A percentile compares a stretch with the other conserved stretches of the same genome.
These are phyloP conservation scores for Balansia obtecta DNA, from an alignment of 2,329 filamentous ascomycete genomes.

Conservation along the genomic window DNA sequence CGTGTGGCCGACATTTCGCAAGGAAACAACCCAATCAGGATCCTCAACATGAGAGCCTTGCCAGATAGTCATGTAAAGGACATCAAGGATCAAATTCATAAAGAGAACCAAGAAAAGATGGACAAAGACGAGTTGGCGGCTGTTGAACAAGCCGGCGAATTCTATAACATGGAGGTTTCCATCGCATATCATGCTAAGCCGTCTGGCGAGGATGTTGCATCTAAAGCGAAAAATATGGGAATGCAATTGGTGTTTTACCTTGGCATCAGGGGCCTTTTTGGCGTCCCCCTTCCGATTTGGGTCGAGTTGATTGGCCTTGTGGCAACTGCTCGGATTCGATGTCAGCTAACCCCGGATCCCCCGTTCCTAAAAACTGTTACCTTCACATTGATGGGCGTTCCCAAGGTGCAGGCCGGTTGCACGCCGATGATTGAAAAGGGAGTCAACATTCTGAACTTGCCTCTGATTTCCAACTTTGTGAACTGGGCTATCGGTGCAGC, in stretches of 20 bases:
- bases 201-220: conserved; percentile 53
- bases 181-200: conserved; percentile 87
- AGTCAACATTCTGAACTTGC: conserved; percentile 82
- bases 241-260: conserved; percentile 95
- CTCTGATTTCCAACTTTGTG: conserved; percentile 90
- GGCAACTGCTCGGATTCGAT: conserved; percentile 68
- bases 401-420: conserved; percentile 80
- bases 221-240: conserved; percentile 89
- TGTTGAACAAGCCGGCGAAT: conserved; percentile 80
- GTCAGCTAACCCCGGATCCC: conserved; percentile 80
- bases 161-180: conserved; percentile 84
- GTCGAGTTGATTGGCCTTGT: conserved; percentile 88
- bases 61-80: conserved; percentile 68
- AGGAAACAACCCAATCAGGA: conserved; percentile 78
- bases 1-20: conserved; percentile 92
- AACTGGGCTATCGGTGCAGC: conserved; percentile 88
- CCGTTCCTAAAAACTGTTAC: conserved; percentile 88
- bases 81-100: conserved; percentile 68
- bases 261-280: conserved; percentile 78
- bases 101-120: conserved; percentile 67
- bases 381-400: conserved; percentile 87
- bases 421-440: conserved; percentile 86
- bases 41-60: conserved; percentile 75
- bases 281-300: conserved; percentile 75
- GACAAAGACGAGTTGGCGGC: conserved; percentile 80